Evolutionary conservation across 1,139 yeast genomes (phyloP).

Genomic region (Debaryomycetaceae sp.): DNA sequence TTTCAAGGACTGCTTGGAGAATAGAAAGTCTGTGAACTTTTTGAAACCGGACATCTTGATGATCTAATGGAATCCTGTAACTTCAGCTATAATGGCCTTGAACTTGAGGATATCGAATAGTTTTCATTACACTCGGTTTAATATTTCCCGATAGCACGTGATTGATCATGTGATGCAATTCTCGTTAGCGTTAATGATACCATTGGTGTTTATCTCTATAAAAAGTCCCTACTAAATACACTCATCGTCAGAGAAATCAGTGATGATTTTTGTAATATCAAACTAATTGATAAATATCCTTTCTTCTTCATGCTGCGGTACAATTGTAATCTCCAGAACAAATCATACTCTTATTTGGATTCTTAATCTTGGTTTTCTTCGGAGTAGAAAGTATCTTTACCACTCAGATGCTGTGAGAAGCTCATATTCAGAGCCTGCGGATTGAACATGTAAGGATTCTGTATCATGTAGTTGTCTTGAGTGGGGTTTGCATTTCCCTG

Average conservation of each 20-base stretch:
- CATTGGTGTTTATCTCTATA: too few relatives aligned
- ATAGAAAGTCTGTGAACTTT: slow-evolving; percentile 34
- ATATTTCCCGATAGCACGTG: not conserved
- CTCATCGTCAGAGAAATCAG: too few relatives aligned
- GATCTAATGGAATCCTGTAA: not conserved
- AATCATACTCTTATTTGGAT: not conserved
- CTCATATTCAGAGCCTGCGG: not conserved
- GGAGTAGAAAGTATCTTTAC: not conserved
- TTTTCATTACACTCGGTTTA: not conserved
- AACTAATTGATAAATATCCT: too few relatives aligned
- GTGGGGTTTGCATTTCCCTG: not conserved
- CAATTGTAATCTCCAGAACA: too few relatives aligned
- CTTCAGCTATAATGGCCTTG: too few relatives aligned
- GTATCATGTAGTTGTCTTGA: not conserved
- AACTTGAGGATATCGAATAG: too few relatives aligned
- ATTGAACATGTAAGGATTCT: not conserved
- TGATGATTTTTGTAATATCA: too few relatives aligned
- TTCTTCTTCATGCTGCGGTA: too few relatives aligned
- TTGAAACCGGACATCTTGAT: slow-evolving; percentile 23
- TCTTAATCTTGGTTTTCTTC: not conserved
- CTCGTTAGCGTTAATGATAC: not conserved
- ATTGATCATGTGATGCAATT: not conserved
- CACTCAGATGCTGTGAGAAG: not conserved
- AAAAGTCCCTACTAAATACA: too few relatives aligned
- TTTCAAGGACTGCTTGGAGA: slow-evolving; percentile 40